Evolutionary conservation across 2,329 filamentous ascomycete species (phyloP), one percentile per base, ranked within the genome.

Genomic region (Stachybotrys chartarum): DNA sequence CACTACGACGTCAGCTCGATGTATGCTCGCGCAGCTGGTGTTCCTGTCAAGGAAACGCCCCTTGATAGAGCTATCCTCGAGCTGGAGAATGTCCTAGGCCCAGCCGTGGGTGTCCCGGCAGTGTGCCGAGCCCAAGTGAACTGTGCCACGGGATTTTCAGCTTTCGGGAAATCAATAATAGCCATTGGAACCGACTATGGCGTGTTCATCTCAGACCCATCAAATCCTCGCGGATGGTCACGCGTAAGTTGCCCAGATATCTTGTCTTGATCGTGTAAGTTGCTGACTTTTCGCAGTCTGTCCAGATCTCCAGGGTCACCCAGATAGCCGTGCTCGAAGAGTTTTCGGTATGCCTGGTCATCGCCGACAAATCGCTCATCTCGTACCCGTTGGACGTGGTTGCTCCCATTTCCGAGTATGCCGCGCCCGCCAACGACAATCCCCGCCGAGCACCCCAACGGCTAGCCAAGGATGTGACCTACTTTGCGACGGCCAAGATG

Each of bases 271-370:
- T 24, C 24, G 24, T 24, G 24, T 24, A 53, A 39, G 6, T 47
- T 30, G 11, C 63, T 66, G 58, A 65, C 64, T 35, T 52, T 47
- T 50, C 54, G 4, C 65, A 95, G 88, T 85, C 89, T 7, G 91
- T 97, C 30, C 83, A 86, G 68, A 84, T 85, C 61, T 76, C 76
- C 50, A 84, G 85, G 56, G 92, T 99, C 16, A 95, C 93, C 2
- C 94, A 99, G 68, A 89, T 99, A 51, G 87, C 94, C 0, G 90
- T 99, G 0, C 82, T 99, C 7, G 95, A 99, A 67, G 94, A 97
- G 61, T 97, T 97, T 69, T 94, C 91, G 48, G 79, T 97, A 14
- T 94, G 96, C 69, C 78, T 99, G 31, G 80, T 99, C 57, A 91
- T 97, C 60, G 86, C 93, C 1, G 94, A 99, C 71, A 92, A 92